Evolutionary conservation across 495 filamentous ascomycete genomes (phyloP), one percentile per base, ranked within the genome.

Genomic region (Glutinoglossum americanum): DNA sequence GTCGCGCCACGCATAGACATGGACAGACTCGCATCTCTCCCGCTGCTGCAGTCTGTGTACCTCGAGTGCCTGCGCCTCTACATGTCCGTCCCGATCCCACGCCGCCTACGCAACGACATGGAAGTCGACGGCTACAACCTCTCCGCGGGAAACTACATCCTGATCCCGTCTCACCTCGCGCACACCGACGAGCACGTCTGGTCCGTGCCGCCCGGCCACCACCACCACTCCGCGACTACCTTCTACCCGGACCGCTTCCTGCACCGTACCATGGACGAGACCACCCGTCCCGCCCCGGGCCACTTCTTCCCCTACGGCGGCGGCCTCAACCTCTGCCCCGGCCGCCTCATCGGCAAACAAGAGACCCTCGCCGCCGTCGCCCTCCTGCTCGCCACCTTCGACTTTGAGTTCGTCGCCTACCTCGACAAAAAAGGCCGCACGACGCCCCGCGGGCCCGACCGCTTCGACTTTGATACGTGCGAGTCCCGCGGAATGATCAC

Each of bases 271-370:
- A 25, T 26, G 51, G 51, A 54, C 21, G 19, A 54, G 51, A 54
- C 45, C 27, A 1, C 19, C 21, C 1, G 30, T 5, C 1, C 10
- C 11, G 9, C 51, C 5, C 51, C 15, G 6, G 67, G 64, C 0
- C 28, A 54, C 0, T 72, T 61, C 59, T 57, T 68, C 23, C 69
- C 70, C 11, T 71, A 65, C 57, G 66, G 68, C 15, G 67, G 66
- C 0, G 67, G 69, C 0, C 19, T 61, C 7, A 60, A 59, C 25
- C 61, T 68, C 47, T 70, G 68, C 57, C 67, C 67, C 5, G 68
- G 68, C 10, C 64, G 68, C 3, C 62, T 67, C 41, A 63, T 66
- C 59, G 68, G 67, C 0, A 69, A 71, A 57, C 51, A 57, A 10
- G 57, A 70, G 47, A 66, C 69, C 13, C 15, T 68, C 1, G 28